These are phyloP conservation scores for Extremus antarcticus DNA, from an alignment of 495 filamentous ascomycete genomes.

Conservation along the genomic window DNA sequence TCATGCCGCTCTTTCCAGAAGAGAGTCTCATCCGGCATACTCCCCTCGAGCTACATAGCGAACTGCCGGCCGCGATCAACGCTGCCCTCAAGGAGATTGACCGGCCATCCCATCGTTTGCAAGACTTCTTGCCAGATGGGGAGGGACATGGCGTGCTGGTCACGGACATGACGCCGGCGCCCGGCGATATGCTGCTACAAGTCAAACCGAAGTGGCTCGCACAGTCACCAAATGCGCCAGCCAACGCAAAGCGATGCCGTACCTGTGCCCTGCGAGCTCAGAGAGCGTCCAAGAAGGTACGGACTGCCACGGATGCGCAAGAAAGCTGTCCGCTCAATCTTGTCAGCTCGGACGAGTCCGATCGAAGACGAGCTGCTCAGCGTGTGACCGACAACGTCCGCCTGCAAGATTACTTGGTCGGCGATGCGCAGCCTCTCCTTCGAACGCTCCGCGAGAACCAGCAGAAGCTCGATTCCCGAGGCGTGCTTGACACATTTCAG, in stretches of 20 bases:
- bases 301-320: slow-evolving; percentile 11
- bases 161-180: slow-evolving; percentile 61
- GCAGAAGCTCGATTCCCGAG: slow-evolving; percentile 6
- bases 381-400: neutral
- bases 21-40: slow-evolving; percentile 9
- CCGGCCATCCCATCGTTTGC: slow-evolving; percentile 8
- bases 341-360: neutral
- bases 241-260: slow-evolving; percentile 56
- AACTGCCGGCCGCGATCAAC: slow-evolving; percentile 1
- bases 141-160: slow-evolving; percentile 60
- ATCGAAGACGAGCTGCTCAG: neutral
- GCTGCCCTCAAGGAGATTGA: neutral
- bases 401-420: slow-evolving; percentile 1
- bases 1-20: slow-evolving; percentile 6
- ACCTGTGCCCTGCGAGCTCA: slow-evolving; percentile 70
- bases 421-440: neutral
- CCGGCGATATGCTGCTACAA: slow-evolving; percentile 38
- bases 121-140: slow-evolving; percentile 10
- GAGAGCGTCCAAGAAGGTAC: slow-evolving; percentile 30
- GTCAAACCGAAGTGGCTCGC: slow-evolving; percentile 93
- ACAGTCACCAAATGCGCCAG: slow-evolving; percentile 70
- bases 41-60: neutral
- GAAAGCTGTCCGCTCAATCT: slow-evolving; percentile 11
- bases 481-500: slow-evolving; percentile 12
- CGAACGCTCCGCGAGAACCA: neutral